Base-by-base conservation (phyloP, 495 filamentous ascomycete species). In the Podospora fimiseda region DNA sequence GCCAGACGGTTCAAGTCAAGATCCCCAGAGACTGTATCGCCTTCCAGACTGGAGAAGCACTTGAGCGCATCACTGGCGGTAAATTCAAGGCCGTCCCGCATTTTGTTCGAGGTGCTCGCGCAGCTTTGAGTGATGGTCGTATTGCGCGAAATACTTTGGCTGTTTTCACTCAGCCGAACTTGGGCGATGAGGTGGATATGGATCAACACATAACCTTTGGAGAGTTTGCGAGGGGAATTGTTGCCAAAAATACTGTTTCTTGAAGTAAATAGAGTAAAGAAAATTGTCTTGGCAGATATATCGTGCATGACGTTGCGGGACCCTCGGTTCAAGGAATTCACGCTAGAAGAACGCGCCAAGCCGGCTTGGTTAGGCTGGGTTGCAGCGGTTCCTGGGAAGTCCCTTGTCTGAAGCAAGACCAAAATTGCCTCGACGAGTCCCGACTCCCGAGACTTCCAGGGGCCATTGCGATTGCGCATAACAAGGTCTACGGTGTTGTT, bases 91-190 rank as follows among this genome's bases (percentile, higher is more conserved):
- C 93, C 1, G 93, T 98, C 49, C 93, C 93, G 63, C 93, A 98
- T 76, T 96, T 95, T 69, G 93, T 98, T 16, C 81, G 85, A 56
- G 93, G 90, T 1, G 74, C 82, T 50, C 66, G 76, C 33, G 66
- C 72, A 1, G 64, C 64, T 47, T 66, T 64, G 51, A 67, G 68
- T 59, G 70, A 62, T 15, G 72, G 68, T 20, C 70, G 72, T 41
- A 78, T 95, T 53, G 90, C 91, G 40, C 76, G 93, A 56, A 97
- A 96, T 74, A 98, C 93, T 45, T 72, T 98, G 51, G 93, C 93
- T 4, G 90, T 98, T 23, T 98, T 98, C 67, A 98, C 93, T 43
- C 93, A 98, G 76, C 93, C 93, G 38, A 95, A 95, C 74, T 67
- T 98, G 43, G 85, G 80, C 48, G 93, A 95, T 59, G 81, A 85